These are phyloP conservation scores for Agaricus subrufescens DNA, from an alignment of 768 basidiomycete genomes.

Conservation along the genomic window DNA sequence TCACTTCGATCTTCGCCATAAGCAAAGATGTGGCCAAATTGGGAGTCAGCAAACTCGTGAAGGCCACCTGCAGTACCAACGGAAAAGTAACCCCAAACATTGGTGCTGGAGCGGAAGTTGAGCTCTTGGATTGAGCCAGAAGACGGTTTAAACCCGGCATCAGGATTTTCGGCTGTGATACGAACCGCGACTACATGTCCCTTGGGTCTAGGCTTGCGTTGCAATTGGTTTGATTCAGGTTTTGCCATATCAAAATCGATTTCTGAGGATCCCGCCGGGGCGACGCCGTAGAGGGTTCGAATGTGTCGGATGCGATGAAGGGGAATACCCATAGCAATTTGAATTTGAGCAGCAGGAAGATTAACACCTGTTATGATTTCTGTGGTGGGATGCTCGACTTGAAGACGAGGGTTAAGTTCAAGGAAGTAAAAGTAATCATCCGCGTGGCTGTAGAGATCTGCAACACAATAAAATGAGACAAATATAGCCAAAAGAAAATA, in stretches of 20 bases:
- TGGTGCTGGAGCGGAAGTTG: slow-evolving; percentile 98
- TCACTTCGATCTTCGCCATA: slow-evolving; percentile 96
- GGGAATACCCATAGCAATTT: slow-evolving; percentile 97
- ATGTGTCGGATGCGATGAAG: slow-evolving; percentile 95
- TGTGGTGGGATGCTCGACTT: slow-evolving; percentile 99
- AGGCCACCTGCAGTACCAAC: slow-evolving; percentile 93
- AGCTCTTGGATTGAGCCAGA: slow-evolving; percentile 96
- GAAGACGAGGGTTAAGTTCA: slow-evolving; percentile 97
- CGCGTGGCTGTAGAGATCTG: slow-evolving; percentile 90
- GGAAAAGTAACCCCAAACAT: slow-evolving; percentile 99
- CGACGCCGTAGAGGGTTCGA: slow-evolving; percentile 91
- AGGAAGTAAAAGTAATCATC: slow-evolving; percentile 97
- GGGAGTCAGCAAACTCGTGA: slow-evolving; percentile 98
- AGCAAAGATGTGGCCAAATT: slow-evolving; percentile 99
- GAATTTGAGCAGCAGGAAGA: slow-evolving; percentile 94
- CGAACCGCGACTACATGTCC: slow-evolving; percentile 99
- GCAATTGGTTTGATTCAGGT: slow-evolving; percentile 81
- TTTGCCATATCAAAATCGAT: slow-evolving; percentile 97
- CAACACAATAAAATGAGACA: slow-evolving; percentile 6
- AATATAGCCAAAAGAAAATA: slow-evolving; percentile 11
- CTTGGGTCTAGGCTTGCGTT: slow-evolving; percentile 94
- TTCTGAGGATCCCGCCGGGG: slow-evolving; percentile 80
- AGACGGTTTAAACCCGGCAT: slow-evolving; percentile 99
- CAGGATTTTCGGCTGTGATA: slow-evolving; percentile 99
- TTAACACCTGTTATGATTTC: slow-evolving; percentile 99